Evolutionary conservation across 2,329 filamentous ascomycete genomes (phyloP).

Genomic region (Chrysoporthe deuterocubensis): DNA sequence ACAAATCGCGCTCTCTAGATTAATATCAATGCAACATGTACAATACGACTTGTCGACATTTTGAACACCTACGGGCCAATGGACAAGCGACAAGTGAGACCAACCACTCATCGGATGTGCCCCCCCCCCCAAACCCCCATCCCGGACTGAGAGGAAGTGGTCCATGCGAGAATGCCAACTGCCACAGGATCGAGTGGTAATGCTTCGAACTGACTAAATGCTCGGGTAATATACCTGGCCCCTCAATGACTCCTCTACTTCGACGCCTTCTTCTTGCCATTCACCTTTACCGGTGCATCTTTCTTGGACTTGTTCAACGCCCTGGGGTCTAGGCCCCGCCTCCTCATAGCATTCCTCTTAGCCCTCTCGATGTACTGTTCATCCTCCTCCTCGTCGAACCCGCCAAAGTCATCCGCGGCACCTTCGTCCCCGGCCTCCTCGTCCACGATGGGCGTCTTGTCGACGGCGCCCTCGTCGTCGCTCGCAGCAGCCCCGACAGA

Average conservation of each 20-base stretch:
- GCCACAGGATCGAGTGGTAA: not conserved
- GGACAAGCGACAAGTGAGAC: not conserved
- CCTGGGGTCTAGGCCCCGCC: constrained; percentile 74
- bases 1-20: constrained; percentile 1
- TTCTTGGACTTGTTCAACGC: constrained; percentile 46
- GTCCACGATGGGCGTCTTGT: constrained; percentile 69
- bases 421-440: constrained; percentile 49
- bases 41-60: not conserved
- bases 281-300: constrained; percentile 1
- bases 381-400: constrained; percentile 77
- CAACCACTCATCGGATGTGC: not conserved
- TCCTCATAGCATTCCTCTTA: constrained; percentile 74
- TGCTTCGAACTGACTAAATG: not conserved
- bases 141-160: not conserved
- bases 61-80: not conserved
- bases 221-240: too few species aligned
- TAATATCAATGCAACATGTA: constrained; percentile 19
- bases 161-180: not conserved
- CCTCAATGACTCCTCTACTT: constrained; percentile 3
- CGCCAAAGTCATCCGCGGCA: constrained; percentile 64
- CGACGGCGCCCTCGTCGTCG: constrained; percentile 55
- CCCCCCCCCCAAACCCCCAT: too few species aligned
- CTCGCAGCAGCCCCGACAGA: constrained; percentile 7
- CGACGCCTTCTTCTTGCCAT: constrained; percentile 22
- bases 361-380: constrained; percentile 71